phyloP scores from a whole-genome alignment of 163 green algal genomes.

The Scenedesmus sp. region DNA sequence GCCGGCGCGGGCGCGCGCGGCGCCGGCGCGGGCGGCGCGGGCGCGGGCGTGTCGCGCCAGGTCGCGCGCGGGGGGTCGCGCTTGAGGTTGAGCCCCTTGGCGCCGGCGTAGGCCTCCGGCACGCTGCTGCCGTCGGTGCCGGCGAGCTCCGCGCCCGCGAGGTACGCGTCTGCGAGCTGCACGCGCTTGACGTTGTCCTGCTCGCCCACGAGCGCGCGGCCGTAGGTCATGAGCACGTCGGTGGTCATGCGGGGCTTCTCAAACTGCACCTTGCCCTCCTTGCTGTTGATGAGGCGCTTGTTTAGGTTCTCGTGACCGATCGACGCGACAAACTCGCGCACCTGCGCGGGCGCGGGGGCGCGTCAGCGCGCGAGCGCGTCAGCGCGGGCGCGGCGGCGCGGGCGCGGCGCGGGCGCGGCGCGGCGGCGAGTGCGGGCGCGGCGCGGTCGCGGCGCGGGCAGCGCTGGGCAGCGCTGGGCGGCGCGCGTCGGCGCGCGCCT shows the following conservation, averaged over 20 bases:
- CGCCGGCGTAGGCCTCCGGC: slow-evolving; percentile 70
- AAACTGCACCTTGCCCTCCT: slow-evolving; percentile 88
- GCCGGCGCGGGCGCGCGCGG: too few relatives aligned
- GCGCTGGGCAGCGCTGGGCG: not conserved
- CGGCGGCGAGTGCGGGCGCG: not conserved
- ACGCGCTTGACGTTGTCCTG: slow-evolving; percentile 99
- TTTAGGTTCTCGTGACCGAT: slow-evolving; percentile 93
- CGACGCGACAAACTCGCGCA: slow-evolving; percentile 79
- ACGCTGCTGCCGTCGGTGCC: slow-evolving; percentile 77
- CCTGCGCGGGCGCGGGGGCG: too few relatives aligned
- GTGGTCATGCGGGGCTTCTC: slow-evolving; percentile 91
- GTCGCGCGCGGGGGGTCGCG: not conserved
- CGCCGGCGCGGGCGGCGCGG: too few relatives aligned
- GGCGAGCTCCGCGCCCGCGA: slow-evolving; percentile 84
- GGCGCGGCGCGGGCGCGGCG: too few relatives aligned
- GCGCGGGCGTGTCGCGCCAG: slow-evolving; percentile 15
- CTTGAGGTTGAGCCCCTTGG: slow-evolving; percentile 26
- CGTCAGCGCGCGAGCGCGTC: too few relatives aligned
- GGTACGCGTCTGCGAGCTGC: slow-evolving; percentile 65
- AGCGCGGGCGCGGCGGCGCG: too few relatives aligned
- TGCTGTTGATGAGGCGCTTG: slow-evolving; percentile 91
- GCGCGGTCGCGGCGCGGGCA: not conserved
- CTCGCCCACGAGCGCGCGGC: slow-evolving; percentile 88
- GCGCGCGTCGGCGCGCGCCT: slow-evolving; percentile 46
- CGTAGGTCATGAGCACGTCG: slow-evolving; percentile 90